These are phyloP conservation scores for Neofusicoccum kwambonambiense DNA, from an alignment of 2,329 filamentous ascomycete genomes.

Conservation along the genomic window DNA sequence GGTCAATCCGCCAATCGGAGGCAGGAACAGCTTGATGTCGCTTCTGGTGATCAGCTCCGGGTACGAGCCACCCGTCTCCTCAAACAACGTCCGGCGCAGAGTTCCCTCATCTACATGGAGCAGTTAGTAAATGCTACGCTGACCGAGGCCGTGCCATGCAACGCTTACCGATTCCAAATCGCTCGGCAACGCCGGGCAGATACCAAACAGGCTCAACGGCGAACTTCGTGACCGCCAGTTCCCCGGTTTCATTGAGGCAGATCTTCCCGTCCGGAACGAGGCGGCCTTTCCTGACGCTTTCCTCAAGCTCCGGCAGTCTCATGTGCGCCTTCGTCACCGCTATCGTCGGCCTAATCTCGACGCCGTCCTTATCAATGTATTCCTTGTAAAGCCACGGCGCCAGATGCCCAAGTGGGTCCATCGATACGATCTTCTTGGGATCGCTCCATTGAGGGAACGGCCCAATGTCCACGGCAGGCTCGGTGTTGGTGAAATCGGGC, in stretches of 20 bases:
- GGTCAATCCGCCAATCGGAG: slow-evolving; percentile 91
- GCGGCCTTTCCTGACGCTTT: slow-evolving; percentile 77
- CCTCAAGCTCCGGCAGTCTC: slow-evolving; percentile 92
- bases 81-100: slow-evolving; percentile 83
- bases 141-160: background rate
- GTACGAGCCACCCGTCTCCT: slow-evolving; percentile 93
- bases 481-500: slow-evolving; percentile 77
- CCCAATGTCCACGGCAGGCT: slow-evolving; percentile 85
- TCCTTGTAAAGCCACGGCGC: slow-evolving; percentile 81
- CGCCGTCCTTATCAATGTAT: slow-evolving; percentile 71
- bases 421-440: slow-evolving; percentile 90
- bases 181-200: slow-evolving; percentile 67
- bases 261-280: slow-evolving; percentile 83
- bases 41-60: slow-evolving; percentile 92
- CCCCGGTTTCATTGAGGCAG: slow-evolving; percentile 79
- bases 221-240: slow-evolving; percentile 92
- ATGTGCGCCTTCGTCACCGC: slow-evolving; percentile 91
- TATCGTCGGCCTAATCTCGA: slow-evolving; percentile 87
- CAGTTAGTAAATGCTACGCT: slow-evolving; percentile 2
- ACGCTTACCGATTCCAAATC: slow-evolving; percentile 76
- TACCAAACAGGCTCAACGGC: slow-evolving; percentile 84
- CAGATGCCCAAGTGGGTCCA: slow-evolving; percentile 92
- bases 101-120: slow-evolving; percentile 70
- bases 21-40: slow-evolving; percentile 93
- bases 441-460: slow-evolving; percentile 89